These are phyloP conservation scores for Piloderma croceum DNA, from an alignment of 768 basidiomycete genomes.

Conservation along the genomic window DNA sequence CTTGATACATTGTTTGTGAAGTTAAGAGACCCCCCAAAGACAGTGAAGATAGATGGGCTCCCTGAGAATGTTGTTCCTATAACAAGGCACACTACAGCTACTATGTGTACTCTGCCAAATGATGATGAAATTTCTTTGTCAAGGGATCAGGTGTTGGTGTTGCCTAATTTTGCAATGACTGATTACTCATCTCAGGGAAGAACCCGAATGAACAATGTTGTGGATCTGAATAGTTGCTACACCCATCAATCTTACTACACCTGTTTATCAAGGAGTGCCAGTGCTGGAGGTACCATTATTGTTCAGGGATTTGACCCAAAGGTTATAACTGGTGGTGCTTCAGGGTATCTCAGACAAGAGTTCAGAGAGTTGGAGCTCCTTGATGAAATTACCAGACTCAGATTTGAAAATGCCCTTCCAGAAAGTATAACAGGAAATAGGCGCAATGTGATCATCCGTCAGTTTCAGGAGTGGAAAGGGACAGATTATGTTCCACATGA, in stretches of 20 bases:
- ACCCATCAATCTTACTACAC: constrained; percentile 28
- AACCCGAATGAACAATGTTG: constrained; percentile 23
- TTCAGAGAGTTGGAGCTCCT: constrained; percentile 31
- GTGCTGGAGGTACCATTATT: constrained; percentile 26
- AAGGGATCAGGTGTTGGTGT: constrained; percentile 21
- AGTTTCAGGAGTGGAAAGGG: constrained; percentile 18
- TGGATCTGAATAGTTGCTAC: constrained; percentile 20
- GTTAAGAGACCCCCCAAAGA: constrained; percentile 19
- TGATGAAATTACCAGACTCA: constrained; percentile 26
- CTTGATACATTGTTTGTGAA: constrained; percentile 28
- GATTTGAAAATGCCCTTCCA: constrained; percentile 17
- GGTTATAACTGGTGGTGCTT: constrained; percentile 21
- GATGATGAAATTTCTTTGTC: constrained; percentile 12
- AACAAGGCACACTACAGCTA: not conserved
- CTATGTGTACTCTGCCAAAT: constrained; percentile 11
- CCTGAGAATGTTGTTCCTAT: constrained; percentile 29
- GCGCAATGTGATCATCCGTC: constrained; percentile 17
- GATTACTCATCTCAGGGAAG: constrained; percentile 32
- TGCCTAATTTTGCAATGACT: constrained; percentile 30
- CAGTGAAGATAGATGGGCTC: constrained; percentile 19
- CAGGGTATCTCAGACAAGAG: constrained; percentile 27
- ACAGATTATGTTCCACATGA: constrained; percentile 13
- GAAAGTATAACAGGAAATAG: constrained; percentile 9
- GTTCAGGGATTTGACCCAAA: constrained; percentile 19
- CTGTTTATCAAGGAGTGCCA: constrained; percentile 22